Conservation (phyloP, 108 stramenopile species). For the Epipyxis sp. region DNA sequence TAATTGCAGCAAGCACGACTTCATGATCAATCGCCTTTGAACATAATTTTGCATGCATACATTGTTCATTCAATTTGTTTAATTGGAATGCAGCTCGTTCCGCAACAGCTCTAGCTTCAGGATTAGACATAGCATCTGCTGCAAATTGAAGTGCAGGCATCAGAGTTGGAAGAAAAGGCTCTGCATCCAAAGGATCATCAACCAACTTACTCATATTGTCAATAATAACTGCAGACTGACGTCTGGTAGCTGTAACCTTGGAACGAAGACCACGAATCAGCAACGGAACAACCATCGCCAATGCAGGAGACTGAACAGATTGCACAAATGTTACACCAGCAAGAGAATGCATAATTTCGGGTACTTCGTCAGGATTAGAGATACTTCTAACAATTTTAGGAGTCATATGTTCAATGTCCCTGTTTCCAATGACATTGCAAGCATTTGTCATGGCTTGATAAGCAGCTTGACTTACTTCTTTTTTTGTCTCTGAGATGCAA, state of each 20-base stretch:
- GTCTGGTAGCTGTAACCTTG: conserved; percentile 82
- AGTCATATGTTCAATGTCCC: conserved; percentile 97
- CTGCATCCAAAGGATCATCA: conserved; percentile 82
- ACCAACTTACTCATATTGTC: conserved; percentile 93
- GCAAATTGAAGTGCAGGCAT: conserved; percentile 91
- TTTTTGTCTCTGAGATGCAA: conserved; percentile 97
- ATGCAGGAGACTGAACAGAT: conserved; percentile 80
- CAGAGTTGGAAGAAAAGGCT: conserved; percentile 83
- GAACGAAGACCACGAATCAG: conserved; percentile 81
- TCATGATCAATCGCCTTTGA: conserved; percentile 11
- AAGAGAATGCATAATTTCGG: conserved; percentile 31
- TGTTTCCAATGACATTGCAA: conserved; percentile 91
- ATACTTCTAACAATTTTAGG: conserved; percentile 69
- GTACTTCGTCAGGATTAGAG: conserved; percentile 27
- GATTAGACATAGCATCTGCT: conserved; percentile 84
- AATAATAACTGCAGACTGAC: conserved; percentile 87
- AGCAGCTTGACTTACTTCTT: conserved; percentile 72
- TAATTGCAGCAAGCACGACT: background rate
- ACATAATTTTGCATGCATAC: background rate
- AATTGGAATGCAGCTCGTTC: conserved; percentile 35
- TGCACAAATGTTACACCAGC: conserved; percentile 44
- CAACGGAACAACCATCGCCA: conserved; percentile 90
- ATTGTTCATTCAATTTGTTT: background rate
- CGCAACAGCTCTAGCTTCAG: conserved; percentile 91
- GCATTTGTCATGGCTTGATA: conserved; percentile 80